phyloP scores from a whole-genome alignment of 257 asterid genomes.

The Salvia miltiorrhiza region DNA sequence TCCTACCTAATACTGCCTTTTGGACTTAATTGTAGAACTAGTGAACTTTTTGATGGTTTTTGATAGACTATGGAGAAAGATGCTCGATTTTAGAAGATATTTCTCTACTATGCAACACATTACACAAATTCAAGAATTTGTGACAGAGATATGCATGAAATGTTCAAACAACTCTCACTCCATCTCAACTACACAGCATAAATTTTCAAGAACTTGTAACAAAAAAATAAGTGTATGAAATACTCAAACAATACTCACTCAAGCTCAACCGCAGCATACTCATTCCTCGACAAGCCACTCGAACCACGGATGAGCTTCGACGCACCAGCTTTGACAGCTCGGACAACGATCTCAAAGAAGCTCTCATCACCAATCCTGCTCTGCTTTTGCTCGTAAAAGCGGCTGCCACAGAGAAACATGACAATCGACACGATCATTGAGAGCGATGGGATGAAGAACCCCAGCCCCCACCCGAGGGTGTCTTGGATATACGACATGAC shows the following conservation, averaged over 20 bases:
- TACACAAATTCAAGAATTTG: not conserved
- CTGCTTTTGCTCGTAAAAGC: conserved; percentile 39
- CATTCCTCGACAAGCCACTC: conserved; percentile 19
- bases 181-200: not conserved
- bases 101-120: too few relatives aligned
- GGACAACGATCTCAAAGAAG: conserved; percentile 32
- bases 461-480: conserved; percentile 83
- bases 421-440: conserved; percentile 55
- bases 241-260: conserved; percentile 51
- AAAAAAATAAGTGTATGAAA: not conserved
- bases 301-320: conserved; percentile 35
- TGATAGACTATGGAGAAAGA: too few relatives aligned
- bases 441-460: conserved; percentile 75
- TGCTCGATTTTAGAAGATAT: too few relatives aligned
- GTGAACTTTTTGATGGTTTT: too few relatives aligned
- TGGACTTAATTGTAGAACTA: too few relatives aligned
- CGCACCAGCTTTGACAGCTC: conserved; percentile 35
- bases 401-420: conserved; percentile 54
- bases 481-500: conserved; percentile 85
- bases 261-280: conserved; percentile 43
- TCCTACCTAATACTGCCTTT: too few relatives aligned
- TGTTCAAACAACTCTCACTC: not conserved
- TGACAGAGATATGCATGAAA: not conserved
- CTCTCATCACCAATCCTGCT: conserved; percentile 16
- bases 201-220: not conserved